Evolutionary conservation across 2,329 filamentous ascomycete genomes (phyloP).

Genomic region (Ceratocystis colombiana): DNA sequence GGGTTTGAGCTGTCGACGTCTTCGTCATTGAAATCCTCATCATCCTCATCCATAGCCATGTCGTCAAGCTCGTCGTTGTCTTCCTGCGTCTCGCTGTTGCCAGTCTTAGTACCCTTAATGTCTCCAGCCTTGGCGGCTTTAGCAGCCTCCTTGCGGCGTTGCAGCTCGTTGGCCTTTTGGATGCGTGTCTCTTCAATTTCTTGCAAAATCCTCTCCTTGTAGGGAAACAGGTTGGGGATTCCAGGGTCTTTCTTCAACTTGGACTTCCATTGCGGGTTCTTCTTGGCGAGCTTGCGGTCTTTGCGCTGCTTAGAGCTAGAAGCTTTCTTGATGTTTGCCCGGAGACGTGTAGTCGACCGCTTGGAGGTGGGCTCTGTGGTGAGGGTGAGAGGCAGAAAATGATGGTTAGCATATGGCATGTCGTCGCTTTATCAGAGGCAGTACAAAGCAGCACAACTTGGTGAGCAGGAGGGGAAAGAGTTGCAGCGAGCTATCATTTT

Average conservation of each 20-base stretch:
- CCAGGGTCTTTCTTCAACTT: conserved; percentile 96
- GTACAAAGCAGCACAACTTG: neutral
- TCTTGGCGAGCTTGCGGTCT: conserved; percentile 76
- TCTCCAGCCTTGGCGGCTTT: conserved; percentile 53
- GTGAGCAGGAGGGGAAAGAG: neutral
- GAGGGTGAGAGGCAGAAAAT: neutral
- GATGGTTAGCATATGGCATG: neutral
- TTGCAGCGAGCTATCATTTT: neutral
- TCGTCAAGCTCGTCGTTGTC: conserved; percentile 42
- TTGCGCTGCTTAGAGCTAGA: conserved; percentile 86
- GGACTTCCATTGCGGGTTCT: conserved; percentile 94
- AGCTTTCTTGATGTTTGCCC: conserved; percentile 93
- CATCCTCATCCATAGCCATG: conserved; percentile 43
- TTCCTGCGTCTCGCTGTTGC: conserved; percentile 40
- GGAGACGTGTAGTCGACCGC: conserved; percentile 75
- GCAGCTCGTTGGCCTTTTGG: conserved; percentile 68
- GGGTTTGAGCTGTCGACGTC: conserved; percentile 66
- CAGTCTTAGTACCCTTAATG: conserved; percentile 48
- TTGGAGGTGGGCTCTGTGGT: conserved; percentile 82
- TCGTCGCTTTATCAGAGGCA: neutral
- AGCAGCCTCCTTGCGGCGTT: conserved; percentile 59
- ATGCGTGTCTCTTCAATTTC: conserved; percentile 86
- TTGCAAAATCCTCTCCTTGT: conserved; percentile 88
- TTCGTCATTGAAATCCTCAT: conserved; percentile 46
- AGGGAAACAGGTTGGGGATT: conserved; percentile 93